Evolutionary conservation across 805 yeast genomes (phyloP).

Genomic region (Lipomyces yamadae): DNA sequence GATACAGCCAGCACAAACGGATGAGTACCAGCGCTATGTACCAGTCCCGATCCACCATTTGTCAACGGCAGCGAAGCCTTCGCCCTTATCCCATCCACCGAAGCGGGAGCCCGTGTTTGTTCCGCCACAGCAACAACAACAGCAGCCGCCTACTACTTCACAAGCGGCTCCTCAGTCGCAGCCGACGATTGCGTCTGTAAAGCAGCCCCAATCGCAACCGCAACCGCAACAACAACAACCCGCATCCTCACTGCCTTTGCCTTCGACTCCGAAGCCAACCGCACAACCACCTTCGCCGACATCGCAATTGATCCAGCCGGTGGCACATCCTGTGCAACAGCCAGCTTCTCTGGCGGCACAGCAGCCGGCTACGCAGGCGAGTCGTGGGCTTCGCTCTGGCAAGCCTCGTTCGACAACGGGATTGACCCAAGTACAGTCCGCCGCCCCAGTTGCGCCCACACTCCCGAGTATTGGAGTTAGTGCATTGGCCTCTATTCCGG

Average conservation of each 20-base stretch:
- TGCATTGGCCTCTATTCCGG: slow-evolving; percentile 10
- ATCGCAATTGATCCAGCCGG: not conserved
- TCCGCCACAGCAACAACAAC: slow-evolving; percentile 2
- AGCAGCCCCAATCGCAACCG: not conserved
- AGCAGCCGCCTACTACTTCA: not conserved
- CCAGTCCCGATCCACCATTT: not conserved
- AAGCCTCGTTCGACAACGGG: not conserved
- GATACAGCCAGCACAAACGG: not conserved
- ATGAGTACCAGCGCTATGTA: not conserved
- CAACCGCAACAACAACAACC: not conserved
- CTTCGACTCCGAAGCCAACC: not conserved
- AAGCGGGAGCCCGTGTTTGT: slow-evolving; percentile 9
- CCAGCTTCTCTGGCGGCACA: not conserved
- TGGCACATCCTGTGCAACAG: not conserved
- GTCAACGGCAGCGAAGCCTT: slow-evolving; percentile 3
- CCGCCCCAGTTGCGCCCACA: not conserved
- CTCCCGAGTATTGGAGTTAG: not conserved
- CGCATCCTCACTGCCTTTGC: not conserved
- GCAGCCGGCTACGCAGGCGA: slow-evolving; percentile 9
- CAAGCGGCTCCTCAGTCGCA: not conserved
- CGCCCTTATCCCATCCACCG: not conserved
- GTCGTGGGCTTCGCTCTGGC: slow-evolving; percentile 19
- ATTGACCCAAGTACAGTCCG: not conserved
- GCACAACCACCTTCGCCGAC: not conserved
- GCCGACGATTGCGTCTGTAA: not conserved